Percentiles rank a stretch among this genome's conserved stretches.
Conservation (phyloP, 768 basidiomycete species). For the Royoungia palumana region DNA sequence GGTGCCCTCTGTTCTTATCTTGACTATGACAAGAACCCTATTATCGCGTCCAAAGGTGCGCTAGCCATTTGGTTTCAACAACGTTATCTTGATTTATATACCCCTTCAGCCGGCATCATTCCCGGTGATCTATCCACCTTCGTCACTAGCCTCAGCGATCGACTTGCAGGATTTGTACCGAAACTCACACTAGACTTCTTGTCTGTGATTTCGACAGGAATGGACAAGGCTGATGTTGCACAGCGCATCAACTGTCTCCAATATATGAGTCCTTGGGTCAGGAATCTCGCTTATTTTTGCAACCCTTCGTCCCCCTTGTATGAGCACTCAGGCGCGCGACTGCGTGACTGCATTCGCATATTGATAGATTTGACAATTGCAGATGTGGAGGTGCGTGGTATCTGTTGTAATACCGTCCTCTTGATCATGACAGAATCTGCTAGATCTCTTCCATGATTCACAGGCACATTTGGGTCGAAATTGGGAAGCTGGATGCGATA, state of each 20-base stretch:
- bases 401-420: background rate
- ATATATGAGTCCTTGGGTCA: slow-evolving; percentile 88
- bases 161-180: slow-evolving; percentile 69
- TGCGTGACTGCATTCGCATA: slow-evolving; percentile 79
- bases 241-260: slow-evolving; percentile 73
- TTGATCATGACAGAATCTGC: slow-evolving; percentile 3
- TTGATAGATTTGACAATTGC: slow-evolving; percentile 71
- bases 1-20: slow-evolving; percentile 73
- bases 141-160: slow-evolving; percentile 64
- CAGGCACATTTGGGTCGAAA: slow-evolving; percentile 72
- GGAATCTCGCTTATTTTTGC: slow-evolving; percentile 68
- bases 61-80: background rate
- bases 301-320: slow-evolving; percentile 67
- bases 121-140: slow-evolving; percentile 65
- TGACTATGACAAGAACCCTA: slow-evolving; percentile 70
- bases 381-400: slow-evolving; percentile 63
- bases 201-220: slow-evolving; percentile 72
- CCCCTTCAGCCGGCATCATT: slow-evolving; percentile 57
- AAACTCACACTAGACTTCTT: slow-evolving; percentile 86
- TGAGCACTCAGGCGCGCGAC: slow-evolving; percentile 67
- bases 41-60: slow-evolving; percentile 68
- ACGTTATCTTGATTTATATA: slow-evolving; percentile 1
- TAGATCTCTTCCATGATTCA: slow-evolving; percentile 68
- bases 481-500: slow-evolving; percentile 63
- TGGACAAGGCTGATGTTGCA: slow-evolving; percentile 42